phyloP scores from a whole-genome alignment of 2,329 filamentous ascomycete genomes.

The Neopestalotiopsis rosae region DNA sequence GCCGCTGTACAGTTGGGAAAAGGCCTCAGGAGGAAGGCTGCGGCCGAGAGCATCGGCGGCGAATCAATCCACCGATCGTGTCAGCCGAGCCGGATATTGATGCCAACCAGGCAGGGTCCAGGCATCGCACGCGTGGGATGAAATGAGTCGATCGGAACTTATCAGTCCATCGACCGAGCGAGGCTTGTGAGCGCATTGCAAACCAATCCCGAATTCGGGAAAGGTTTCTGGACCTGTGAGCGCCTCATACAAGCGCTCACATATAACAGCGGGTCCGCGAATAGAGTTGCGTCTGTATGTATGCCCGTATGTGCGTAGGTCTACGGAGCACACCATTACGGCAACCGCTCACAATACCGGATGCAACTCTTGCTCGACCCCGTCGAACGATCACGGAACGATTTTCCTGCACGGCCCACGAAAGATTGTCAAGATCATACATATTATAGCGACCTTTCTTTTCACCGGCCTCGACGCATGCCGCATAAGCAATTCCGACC shows the following conservation, averaged over 20 bases:
- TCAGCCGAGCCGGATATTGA: background rate
- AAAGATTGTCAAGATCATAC: conserved; percentile 1
- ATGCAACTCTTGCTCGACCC: background rate
- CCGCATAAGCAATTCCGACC: background rate
- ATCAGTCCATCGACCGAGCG: conserved; percentile 2
- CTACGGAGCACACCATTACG: background rate
- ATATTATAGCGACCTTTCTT: background rate
- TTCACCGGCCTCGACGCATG: background rate
- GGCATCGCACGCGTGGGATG: background rate
- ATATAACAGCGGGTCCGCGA: background rate
- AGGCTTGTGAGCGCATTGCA: background rate
- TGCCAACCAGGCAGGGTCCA: background rate
- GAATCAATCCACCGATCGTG: conserved; percentile 11
- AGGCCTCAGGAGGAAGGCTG: background rate
- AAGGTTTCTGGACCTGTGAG: background rate
- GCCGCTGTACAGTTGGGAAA: background rate
- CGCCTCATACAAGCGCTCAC: background rate
- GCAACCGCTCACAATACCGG: conserved; percentile 11
- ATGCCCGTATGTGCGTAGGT: no score
- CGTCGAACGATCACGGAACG: conserved; percentile 15
- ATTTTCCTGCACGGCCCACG: conserved; percentile 10
- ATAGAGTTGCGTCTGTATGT: conserved; percentile 7
- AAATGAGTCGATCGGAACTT: conserved; percentile 2
- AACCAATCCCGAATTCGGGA: background rate
- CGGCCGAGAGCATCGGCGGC: background rate